Base-by-base conservation (phyloP, 768 basidiomycete genomes). In the Coprinellus micaceus region DNA sequence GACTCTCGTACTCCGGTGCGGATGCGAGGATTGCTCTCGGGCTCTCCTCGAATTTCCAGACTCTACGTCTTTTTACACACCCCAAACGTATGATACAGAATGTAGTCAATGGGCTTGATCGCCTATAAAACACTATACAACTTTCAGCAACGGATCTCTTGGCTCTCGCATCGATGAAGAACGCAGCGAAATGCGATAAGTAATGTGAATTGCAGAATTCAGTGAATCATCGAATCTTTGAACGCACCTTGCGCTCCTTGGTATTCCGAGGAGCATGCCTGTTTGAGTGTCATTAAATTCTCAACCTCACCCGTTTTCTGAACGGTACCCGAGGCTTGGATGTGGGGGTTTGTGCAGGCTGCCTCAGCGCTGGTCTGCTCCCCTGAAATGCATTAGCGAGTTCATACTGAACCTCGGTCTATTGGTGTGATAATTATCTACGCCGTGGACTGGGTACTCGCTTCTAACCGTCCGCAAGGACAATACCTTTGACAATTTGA, bases 141-240 rank as follows among this genome's bases (percentile, higher is more conserved):
- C 69, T 73, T 71, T 71, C 70, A 71, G 67, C 82, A 82, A 82
- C 72, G 80, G 84, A 83, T 80, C 33, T 33, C 33, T 33, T 33
- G 33, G 33, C 33, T 84, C 82, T 82, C 77, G 80, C 81, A 84
- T 85, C 82, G 80, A 84, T 85, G 84, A 86, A 85, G 84, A 84
- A 85, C 78, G 82, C 83, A 84, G 85, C 80, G 79, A 85, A 85
- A 80, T 82, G 84, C 79, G 81, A 85, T 83, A 85, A 78, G 82
- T 86, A 85, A 85, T 86, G 83, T 86, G 85, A 86, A 84, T 85
- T 85, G 83, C 82, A 83, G 82, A 83, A 81, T 83, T 82, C 81
- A 83, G 83, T 85, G 83, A 85, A 85, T 85, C 84, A 85, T 86
- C 81, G 81, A 86, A 83, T 85, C 82, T 85, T 86, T 85, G 83